A percentile compares a stretch with the other conserved stretches of the same genome.
Conservation (phyloP, 2,329 filamentous ascomycete species). For the Ophiosphaerella korrae region DNA sequence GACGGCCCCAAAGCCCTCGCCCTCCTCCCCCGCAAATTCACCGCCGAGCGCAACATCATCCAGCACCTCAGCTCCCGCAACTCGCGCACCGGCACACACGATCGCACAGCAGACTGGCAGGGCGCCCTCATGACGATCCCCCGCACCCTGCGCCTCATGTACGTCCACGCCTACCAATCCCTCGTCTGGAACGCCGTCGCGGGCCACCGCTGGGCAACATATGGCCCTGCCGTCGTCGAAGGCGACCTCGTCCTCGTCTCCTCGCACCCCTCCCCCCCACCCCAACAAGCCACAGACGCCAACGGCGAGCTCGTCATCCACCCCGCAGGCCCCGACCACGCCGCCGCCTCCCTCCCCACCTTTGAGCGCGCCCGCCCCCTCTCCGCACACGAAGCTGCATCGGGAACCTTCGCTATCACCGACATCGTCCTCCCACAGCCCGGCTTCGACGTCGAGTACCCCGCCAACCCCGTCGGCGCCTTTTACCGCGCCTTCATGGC, state of each 20-base stretch:
- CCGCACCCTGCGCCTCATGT: constrained; percentile 86
- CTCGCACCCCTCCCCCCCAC: constrained; percentile 57
- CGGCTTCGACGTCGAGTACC: constrained; percentile 88
- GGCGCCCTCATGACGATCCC: constrained; percentile 82
- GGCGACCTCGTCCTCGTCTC: constrained; percentile 81
- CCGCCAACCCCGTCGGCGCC: constrained; percentile 77
- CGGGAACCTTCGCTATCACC: constrained; percentile 78
- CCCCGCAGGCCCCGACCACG: constrained; percentile 62
- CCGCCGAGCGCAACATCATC: constrained; percentile 79
- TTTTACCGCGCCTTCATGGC: constrained; percentile 90
- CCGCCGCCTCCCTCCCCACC: constrained; percentile 58
- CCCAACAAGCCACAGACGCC: constrained; percentile 54
- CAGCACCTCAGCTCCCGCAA: constrained; percentile 67
- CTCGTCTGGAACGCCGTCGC: constrained; percentile 90
- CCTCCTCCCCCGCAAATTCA: constrained; percentile 78
- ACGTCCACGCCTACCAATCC: constrained; percentile 95
- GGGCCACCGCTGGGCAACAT: constrained; percentile 77
- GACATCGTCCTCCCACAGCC: constrained; percentile 93
- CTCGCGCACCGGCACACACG: constrained; percentile 51
- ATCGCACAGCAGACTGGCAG: constrained; percentile 70
- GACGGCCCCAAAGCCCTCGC: constrained; percentile 66
- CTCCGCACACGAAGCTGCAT: constrained; percentile 75
- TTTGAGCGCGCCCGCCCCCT: constrained; percentile 75
- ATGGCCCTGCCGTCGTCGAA: constrained; percentile 74
- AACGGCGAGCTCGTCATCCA: constrained; percentile 70